A percentile compares a stretch with the other conserved stretches of the same genome.
phyloP scores from a whole-genome alignment of 176 grass and related monocot genomes.

The Oryza brachyantha region DNA sequence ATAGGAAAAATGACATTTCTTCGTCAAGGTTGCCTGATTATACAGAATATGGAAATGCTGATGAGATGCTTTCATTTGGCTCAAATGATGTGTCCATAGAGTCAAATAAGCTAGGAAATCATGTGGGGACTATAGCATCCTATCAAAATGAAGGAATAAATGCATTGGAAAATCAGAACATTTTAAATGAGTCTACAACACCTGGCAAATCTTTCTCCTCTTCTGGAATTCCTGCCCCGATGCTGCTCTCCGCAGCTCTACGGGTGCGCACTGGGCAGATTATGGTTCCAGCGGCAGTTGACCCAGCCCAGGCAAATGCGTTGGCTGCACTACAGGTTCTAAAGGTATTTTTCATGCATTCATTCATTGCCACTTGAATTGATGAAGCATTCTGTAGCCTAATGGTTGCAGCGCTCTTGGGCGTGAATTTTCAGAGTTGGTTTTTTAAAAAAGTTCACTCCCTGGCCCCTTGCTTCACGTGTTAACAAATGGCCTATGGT shows the following conservation, averaged over 20 bases:
- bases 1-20: conserved; percentile 2
- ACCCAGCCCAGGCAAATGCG: conserved; percentile 68
- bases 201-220: conserved; percentile 42
- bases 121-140: neutral
- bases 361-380: neutral
- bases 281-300: conserved; percentile 71
- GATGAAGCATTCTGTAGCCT: conserved; percentile 10
- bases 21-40: conserved; percentile 15
- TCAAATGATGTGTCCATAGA: conserved; percentile 24
- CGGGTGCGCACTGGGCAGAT: conserved; percentile 64
- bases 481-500: no score
- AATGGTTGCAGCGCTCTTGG: no score
- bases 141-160: conserved; percentile 16
- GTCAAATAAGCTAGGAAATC: neutral
- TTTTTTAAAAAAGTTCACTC: no score
- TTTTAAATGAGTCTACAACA: conserved; percentile 17
- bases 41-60: conserved; percentile 24
- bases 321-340: conserved; percentile 72
- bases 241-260: conserved; percentile 49
- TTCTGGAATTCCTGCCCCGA: conserved; percentile 79
- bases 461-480: no score
- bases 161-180: conserved; percentile 23
- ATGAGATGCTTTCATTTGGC: conserved; percentile 20
- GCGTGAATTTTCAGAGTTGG: no score
- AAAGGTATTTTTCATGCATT: conserved; percentile 59